Percentiles rank a stretch among this genome's conserved stretches.
Evolutionary conservation across 2,329 filamentous ascomycete species (phyloP).

Genomic region (Xylariaceae sp.): DNA sequence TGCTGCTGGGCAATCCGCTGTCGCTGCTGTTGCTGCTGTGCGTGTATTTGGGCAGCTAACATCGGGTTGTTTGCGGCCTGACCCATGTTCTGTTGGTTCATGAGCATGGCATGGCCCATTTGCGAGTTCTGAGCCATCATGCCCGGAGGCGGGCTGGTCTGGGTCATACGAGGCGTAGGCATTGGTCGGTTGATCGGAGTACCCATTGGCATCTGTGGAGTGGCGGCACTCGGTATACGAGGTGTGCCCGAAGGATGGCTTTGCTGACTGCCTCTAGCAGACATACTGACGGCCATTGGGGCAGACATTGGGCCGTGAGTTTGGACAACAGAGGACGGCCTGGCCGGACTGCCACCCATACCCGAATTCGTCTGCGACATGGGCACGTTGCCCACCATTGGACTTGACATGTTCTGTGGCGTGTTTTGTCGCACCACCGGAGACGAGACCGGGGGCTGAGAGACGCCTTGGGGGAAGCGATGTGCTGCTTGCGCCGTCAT

Average conservation of each 20-base stretch:
- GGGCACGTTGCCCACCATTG: constrained; percentile 56
- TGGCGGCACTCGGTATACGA: constrained; percentile 52
- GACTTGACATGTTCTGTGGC: constrained; percentile 61
- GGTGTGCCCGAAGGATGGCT: constrained; percentile 62
- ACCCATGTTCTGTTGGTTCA: constrained; percentile 39
- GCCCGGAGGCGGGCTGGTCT: constrained; percentile 57
- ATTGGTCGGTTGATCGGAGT: constrained; percentile 53
- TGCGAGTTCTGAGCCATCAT: constrained; percentile 56
- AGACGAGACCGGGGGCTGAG: constrained; percentile 63
- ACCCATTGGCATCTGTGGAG: constrained; percentile 55
- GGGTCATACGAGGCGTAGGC: constrained; percentile 58
- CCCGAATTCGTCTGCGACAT: constrained; percentile 65
- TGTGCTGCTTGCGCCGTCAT: constrained; percentile 39
- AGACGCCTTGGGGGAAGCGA: constrained; percentile 51
- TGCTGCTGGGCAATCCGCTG: constrained; percentile 27
- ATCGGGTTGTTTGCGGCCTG: constrained; percentile 32
- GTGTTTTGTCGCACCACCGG: constrained; percentile 61
- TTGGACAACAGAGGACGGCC: constrained; percentile 63
- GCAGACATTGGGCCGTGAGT: constrained; percentile 52
- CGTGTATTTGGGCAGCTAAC: constrained; percentile 40
- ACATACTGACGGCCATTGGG: constrained; percentile 60
- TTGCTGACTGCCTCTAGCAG: constrained; percentile 60
- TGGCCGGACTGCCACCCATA: constrained; percentile 63
- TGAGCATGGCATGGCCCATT: constrained; percentile 49
- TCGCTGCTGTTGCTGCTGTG: constrained; percentile 34